phyloP scores from a whole-genome alignment of 306 rosid species.

The Hylodesmum podocarpum region DNA sequence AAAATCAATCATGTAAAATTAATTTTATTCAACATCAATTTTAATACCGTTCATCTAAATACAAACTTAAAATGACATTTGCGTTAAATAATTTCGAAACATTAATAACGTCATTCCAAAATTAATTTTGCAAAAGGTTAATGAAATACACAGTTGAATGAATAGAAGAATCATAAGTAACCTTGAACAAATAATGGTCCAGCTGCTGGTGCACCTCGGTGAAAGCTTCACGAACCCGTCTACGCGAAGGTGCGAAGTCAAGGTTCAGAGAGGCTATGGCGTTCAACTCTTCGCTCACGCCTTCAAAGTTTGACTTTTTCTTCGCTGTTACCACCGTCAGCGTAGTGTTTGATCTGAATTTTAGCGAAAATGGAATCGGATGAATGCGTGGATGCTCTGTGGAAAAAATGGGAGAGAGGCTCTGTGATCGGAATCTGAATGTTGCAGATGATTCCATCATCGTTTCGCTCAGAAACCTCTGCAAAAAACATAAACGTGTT shows the following conservation, averaged over 20 bases:
- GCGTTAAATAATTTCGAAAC: too few relatives aligned
- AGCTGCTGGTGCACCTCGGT: constrained; percentile 48
- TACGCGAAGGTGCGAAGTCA: constrained; percentile 62
- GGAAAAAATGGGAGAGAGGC: background rate
- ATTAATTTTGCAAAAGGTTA: too few relatives aligned
- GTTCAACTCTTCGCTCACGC: constrained; percentile 54
- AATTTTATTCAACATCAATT: too few relatives aligned
- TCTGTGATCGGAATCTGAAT: constrained; percentile 29
- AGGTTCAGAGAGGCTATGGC: constrained; percentile 59
- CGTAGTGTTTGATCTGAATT: background rate
- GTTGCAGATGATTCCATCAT: constrained; percentile 9
- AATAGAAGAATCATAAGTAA: constrained; percentile 3
- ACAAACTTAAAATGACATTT: too few relatives aligned
- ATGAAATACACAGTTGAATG: too few relatives aligned
- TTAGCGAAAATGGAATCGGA: background rate
- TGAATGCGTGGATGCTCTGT: background rate
- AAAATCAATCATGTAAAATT: too few relatives aligned
- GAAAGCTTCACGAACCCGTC: constrained; percentile 63
- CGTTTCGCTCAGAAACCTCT: background rate
- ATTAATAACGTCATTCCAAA: too few relatives aligned
- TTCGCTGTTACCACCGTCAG: constrained; percentile 31
- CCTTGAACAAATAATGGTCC: constrained; percentile 78
- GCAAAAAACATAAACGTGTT: background rate
- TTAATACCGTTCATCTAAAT: too few relatives aligned
- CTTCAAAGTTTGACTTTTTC: constrained; percentile 50